Evolutionary conservation across 805 yeast species (phyloP), one percentile per base, ranked within the genome.

Genomic region (Candida nanaspora): DNA sequence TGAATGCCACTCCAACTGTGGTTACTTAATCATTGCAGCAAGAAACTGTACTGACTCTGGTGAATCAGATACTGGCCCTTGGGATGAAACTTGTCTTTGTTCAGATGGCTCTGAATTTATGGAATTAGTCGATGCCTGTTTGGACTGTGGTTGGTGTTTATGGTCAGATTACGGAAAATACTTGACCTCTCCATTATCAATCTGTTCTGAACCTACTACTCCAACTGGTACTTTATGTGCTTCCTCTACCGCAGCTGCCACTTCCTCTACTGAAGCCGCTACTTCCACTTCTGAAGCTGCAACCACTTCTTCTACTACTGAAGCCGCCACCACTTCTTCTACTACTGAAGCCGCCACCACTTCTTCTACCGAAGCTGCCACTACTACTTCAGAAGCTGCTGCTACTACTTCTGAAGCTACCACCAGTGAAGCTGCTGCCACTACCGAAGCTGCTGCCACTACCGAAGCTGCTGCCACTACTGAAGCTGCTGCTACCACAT

Each of bases 91-190:
- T 18, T 42, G 44, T 25, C 31, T 45, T 27, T 45, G 48, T 55
- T 23, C 46, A n/a, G 33, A 40, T 1, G 57, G 37, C 22, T 41
- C 56, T 29, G 41, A 46, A 13, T 64, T 64, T 50, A 29, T 47
- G 33, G 19, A 31, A 9, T 47, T 56, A 35, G 55, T 55, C 35
- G 49, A 49, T 19, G 47, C 47, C 5, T 63, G 68, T 52, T 51
- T 62, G 42, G 62, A 54, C 26, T 63, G 68, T 52, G 68, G 67
- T 35, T 62, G 66, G 67, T 62, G 66, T 41, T 45, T 63, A 39
- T 63, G 62, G 62, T 44, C 51, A 26, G 57, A 61, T 48, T 62
- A 62, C 47, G 56, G 55, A 21, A 38, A 46, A 2, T 61, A 47
- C 49, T 52, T 63, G 35, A 34, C 47, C 4, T 11, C 46, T 18